Base-by-base conservation (phyloP, 768 basidiomycete species). In the Xerocomus spinulosus region DNA sequence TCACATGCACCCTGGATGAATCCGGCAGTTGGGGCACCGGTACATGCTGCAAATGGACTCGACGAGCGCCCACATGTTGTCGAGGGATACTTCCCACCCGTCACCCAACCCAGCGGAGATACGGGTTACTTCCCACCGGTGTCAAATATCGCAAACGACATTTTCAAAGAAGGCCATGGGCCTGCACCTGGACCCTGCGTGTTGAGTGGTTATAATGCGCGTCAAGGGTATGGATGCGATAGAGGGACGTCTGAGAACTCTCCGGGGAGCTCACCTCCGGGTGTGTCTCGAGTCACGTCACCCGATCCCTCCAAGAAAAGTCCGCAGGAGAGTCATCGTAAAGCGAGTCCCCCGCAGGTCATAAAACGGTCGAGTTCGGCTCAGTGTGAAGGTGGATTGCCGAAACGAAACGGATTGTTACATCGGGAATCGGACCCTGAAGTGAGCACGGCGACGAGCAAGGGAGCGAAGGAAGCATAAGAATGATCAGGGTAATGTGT, bases 1-100 rank as follows among this genome's bases (percentile, higher is more conserved):
- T 41, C 79, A 68, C 54, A 81, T 76, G 28, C 78, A 73, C 68
- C 75, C 37, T 72, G 68, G 63, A 71, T 81, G 46, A 82, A 83
- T 52, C 70, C 81, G n/a, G 74, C 79, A 9, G 79, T 81, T 2
- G 83, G 82, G 34, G 83, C 81, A 23, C 83, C 82, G 0, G 71
- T 77, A 23, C 73, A 72, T 14, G 49, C 45, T 23, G 47, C 42
- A 33, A 49, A 63, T 40, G 62, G 50, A 44, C 34, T 36, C 2
- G 23, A 51, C 10, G 57, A 54, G 7, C 47, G 39, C 26, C 42
- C 50, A 12, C 40, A 49, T 46, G 53, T 44, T 34, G 58, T 41
- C 26, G 61, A 62, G 30, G 70, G 73, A 12, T 74, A 78, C 55
- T 76, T 76, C 60, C 73, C 73, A 42, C 73, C 70, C n/a, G 62